These are phyloP conservation scores for Salisapilia sapeloensis DNA, from an alignment of 352 stramenopile species.

Conservation along the genomic window DNA sequence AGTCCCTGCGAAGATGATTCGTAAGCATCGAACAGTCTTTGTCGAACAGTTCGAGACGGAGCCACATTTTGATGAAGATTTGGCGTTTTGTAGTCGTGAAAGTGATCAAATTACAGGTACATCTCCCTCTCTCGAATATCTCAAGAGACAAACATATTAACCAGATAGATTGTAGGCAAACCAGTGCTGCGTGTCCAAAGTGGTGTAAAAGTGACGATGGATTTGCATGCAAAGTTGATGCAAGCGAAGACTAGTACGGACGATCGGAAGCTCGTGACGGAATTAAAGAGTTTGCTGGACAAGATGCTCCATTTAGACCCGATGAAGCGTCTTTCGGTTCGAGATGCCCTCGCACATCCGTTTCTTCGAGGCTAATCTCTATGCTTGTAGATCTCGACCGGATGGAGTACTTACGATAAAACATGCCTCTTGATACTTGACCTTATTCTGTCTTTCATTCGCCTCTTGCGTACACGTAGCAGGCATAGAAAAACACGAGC, in stretches of 20 bases:
- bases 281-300: slow-evolving; percentile 59
- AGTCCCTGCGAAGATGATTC: slow-evolving; percentile 73
- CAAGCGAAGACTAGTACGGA: slow-evolving; percentile 41
- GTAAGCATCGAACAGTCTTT: slow-evolving; percentile 59
- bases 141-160: background rate
- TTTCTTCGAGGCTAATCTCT: too few relatives aligned
- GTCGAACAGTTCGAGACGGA: slow-evolving; percentile 75
- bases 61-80: slow-evolving; percentile 74
- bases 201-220: slow-evolving; percentile 39
- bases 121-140: background rate
- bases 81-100: slow-evolving; percentile 75
- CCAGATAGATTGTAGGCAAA: slow-evolving; percentile 30
- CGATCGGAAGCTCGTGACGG: slow-evolving; percentile 41
- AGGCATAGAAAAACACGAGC: slow-evolving; percentile 63
- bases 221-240: slow-evolving; percentile 34
- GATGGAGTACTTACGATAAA: too few relatives aligned
- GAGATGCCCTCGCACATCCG: slow-evolving; percentile 60
- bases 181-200: slow-evolving; percentile 56
- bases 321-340: slow-evolving; percentile 51
- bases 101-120: slow-evolving; percentile 63
- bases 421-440: too few relatives aligned
- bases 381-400: too few relatives aligned
- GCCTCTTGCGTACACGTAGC: slow-evolving; percentile 27
- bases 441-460: slow-evolving; percentile 4
- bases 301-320: slow-evolving; percentile 75